Conservation (phyloP, 2,329 filamentous ascomycete species). For the Phialocephala subalpina region DNA sequence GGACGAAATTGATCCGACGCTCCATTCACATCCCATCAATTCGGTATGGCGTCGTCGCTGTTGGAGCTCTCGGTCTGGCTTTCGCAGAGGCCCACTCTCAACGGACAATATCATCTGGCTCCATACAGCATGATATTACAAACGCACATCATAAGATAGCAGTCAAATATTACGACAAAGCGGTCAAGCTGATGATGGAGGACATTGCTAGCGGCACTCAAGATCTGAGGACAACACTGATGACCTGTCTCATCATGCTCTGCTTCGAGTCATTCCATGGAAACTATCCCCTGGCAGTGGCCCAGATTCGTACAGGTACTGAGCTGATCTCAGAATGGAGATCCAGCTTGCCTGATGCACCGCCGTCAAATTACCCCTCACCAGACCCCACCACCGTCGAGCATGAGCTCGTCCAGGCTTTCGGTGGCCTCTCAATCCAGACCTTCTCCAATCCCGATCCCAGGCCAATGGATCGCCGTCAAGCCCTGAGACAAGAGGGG, state of each 20-base stretch:
- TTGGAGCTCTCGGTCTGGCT: conserved; percentile 15
- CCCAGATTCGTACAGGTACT: conserved; percentile 13
- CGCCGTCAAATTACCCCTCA: background rate
- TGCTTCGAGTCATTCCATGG: conserved; percentile 20
- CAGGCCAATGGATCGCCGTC: background rate
- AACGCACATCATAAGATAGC: conserved; percentile 17
- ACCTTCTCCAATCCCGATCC: background rate
- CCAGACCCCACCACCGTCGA: conserved; percentile 3
- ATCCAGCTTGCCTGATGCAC: background rate
- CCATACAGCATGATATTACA: background rate
- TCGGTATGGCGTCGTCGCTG: conserved; percentile 16
- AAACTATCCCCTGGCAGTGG: conserved; percentile 14
- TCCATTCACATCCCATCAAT: conserved; percentile 14
- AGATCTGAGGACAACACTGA: conserved; percentile 22
- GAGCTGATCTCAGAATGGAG: conserved; percentile 17
- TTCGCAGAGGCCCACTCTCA: conserved; percentile 7
- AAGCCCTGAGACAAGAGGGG: background rate
- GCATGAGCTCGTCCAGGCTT: background rate
- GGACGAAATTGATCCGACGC: conserved; percentile 1
- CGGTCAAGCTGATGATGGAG: conserved; percentile 16
- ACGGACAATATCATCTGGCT: background rate
- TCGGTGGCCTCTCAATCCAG: background rate
- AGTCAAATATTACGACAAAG: conserved; percentile 18
- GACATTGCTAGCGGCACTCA: background rate
- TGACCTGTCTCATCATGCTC: conserved; percentile 20